phyloP scores from a whole-genome alignment of 345 rosid genomes.

The Punica granatum region DNA sequence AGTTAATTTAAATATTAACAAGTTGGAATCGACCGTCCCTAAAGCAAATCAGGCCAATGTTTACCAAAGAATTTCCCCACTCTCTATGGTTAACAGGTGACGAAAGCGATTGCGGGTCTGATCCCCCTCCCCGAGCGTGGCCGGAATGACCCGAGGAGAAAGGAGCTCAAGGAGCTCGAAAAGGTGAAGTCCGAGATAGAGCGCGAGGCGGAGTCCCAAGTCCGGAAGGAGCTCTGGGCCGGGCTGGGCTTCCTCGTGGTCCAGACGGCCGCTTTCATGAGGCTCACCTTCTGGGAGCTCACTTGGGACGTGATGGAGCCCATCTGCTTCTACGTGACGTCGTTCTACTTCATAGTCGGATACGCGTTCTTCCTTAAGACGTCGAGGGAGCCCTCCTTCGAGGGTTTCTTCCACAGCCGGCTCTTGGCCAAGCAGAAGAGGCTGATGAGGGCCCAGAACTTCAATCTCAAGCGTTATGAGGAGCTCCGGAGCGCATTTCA shows the following conservation, averaged over 20 bases:
- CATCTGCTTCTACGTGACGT: slow-evolving; percentile 77
- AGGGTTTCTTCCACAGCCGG: slow-evolving; percentile 79
- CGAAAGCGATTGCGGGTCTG: slow-evolving; percentile 57
- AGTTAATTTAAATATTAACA: neutral
- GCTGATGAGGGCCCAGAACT: slow-evolving; percentile 39
- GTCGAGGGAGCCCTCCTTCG: slow-evolving; percentile 74
- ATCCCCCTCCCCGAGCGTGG: slow-evolving; percentile 41
- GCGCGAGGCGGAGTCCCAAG: slow-evolving; percentile 41
- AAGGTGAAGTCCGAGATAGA: slow-evolving; percentile 42
- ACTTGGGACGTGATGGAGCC: slow-evolving; percentile 99
- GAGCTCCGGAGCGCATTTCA: slow-evolving; percentile 34
- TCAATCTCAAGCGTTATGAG: slow-evolving; percentile 48
- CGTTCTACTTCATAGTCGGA: slow-evolving; percentile 62
- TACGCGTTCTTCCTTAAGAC: slow-evolving; percentile 84
- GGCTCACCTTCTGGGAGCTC: slow-evolving; percentile 97
- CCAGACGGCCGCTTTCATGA: slow-evolving; percentile 85
- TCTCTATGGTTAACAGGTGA: slow-evolving; percentile 37
- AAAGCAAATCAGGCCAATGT: neutral
- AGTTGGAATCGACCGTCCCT: neutral
- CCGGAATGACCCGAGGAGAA: slow-evolving; percentile 49
- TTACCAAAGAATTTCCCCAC: slow-evolving; percentile 1
- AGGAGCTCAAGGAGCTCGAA: slow-evolving; percentile 60
- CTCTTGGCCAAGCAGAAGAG: slow-evolving; percentile 51
- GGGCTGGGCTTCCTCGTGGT: slow-evolving; percentile 62
- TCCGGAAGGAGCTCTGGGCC: slow-evolving; percentile 62